A percentile compares a stretch with the other conserved stretches of the same genome.
These are phyloP conservation scores for Glaciozyma antarctica DNA, from an alignment of 768 basidiomycete genomes.

Conservation along the genomic window DNA sequence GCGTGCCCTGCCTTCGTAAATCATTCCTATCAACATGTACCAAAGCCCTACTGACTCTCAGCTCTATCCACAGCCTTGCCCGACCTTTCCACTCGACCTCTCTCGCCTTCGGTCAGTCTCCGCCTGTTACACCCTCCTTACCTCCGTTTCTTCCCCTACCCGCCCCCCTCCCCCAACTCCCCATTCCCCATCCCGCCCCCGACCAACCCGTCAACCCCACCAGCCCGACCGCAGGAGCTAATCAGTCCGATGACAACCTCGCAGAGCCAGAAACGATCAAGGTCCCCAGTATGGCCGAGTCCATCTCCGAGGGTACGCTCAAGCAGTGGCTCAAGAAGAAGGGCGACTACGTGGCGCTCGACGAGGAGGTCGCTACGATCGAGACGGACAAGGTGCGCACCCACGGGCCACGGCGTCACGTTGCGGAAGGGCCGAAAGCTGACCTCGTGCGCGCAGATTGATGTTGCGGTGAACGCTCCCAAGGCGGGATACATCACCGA, in stretches of 20 bases:
- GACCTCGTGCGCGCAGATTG: slow-evolving; percentile 55
- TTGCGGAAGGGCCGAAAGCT: slow-evolving; percentile 2
- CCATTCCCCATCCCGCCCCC: too few relatives aligned
- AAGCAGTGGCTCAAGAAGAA: slow-evolving; percentile 90
- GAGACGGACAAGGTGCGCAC: slow-evolving; percentile 88
- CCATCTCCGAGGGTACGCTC: slow-evolving; percentile 92
- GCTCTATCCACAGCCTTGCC: too few relatives aligned
- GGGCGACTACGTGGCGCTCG: slow-evolving; percentile 77
- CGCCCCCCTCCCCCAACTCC: too few relatives aligned
- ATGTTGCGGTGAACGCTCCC: slow-evolving; percentile 92
- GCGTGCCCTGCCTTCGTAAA: neutral
- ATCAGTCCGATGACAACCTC: too few relatives aligned
- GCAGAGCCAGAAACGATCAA: slow-evolving; percentile 24
- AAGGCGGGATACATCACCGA: slow-evolving; percentile 77
- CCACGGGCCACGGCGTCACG: neutral
- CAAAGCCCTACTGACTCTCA: neutral
- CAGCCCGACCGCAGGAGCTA: neutral
- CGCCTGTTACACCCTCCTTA: too few relatives aligned
- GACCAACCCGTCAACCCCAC: neutral
- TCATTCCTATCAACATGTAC: neutral
- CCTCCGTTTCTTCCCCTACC: too few relatives aligned
- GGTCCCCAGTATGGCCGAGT: slow-evolving; percentile 51
- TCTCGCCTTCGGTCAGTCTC: too few relatives aligned
- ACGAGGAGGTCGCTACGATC: slow-evolving; percentile 95
- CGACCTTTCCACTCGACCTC: too few relatives aligned